phyloP scores from a whole-genome alignment of 2,329 filamentous ascomycete genomes.

The Pseudogymnoascus sp. region DNA sequence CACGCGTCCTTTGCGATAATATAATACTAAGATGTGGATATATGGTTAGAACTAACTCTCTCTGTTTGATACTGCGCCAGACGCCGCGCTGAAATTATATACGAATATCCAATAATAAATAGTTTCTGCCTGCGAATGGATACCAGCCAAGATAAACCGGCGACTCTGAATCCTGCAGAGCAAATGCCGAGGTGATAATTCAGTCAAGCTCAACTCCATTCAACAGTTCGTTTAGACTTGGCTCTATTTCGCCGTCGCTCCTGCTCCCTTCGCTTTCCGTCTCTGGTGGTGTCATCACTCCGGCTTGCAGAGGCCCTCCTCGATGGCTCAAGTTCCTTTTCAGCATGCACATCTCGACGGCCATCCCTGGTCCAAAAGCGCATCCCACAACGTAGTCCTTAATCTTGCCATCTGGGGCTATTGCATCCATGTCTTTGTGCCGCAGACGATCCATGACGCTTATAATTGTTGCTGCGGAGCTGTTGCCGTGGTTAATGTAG shows the following conservation, averaged over 20 bases:
- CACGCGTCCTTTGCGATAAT: no score
- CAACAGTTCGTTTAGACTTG: constrained; percentile 24
- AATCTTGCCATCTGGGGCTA: constrained; percentile 42
- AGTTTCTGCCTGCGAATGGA: neutral
- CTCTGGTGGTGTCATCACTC: constrained; percentile 27
- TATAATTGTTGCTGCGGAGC: constrained; percentile 61
- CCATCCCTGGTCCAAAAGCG: constrained; percentile 63
- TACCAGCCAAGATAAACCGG: no score
- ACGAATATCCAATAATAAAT: no score
- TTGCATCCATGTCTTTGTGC: constrained; percentile 50
- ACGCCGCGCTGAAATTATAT: no score
- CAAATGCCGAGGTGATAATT: constrained; percentile 1
- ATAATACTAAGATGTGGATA: no score
- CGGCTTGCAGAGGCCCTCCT: constrained; percentile 17
- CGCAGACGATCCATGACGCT: constrained; percentile 57
- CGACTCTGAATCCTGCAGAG: neutral
- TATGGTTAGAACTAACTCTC: no score
- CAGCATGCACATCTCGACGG: constrained; percentile 61
- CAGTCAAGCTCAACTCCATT: constrained; percentile 29
- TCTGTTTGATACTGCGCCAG: no score
- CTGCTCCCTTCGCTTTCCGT: constrained; percentile 24
- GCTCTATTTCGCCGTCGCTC: constrained; percentile 23
- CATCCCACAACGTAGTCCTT: constrained; percentile 58
- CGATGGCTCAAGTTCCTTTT: constrained; percentile 33
- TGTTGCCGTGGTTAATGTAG: constrained; percentile 62